A percentile compares a stretch with the other conserved stretches of the same genome.
Evolutionary conservation across 306 rosid species (phyloP).

Genomic region (Purshia tridentata): DNA sequence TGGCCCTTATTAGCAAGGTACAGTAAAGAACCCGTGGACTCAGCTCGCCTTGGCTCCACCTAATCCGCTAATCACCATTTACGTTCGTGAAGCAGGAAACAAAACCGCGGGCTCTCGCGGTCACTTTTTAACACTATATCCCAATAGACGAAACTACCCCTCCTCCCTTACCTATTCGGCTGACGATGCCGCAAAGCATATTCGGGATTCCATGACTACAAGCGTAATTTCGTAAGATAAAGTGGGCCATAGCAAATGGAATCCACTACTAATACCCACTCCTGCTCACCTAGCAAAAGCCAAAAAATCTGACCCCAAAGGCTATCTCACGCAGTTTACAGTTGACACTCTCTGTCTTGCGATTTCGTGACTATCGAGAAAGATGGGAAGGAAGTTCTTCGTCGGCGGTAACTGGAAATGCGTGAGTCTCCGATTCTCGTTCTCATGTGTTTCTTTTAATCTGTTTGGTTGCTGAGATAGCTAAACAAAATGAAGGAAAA

Average conservation of each 20-base stretch:
- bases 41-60: conserved; percentile 10
- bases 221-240: neutral
- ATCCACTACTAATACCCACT: neutral
- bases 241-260: neutral
- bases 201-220: neutral
- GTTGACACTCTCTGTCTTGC: neutral
- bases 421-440: conserved; percentile 32
- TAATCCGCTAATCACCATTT: conserved; percentile 10
- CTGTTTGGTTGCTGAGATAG: conserved; percentile 19
- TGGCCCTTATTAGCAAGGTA: neutral
- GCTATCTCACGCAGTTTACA: neutral
- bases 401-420: conserved; percentile 66
- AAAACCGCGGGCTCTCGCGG: neutral
- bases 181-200: neutral
- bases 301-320: neutral
- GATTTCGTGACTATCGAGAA: conserved; percentile 22
- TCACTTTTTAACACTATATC: neutral
- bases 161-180: neutral
- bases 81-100: conserved; percentile 7
- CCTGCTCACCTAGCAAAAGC: conserved; percentile 3
- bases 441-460: neutral
- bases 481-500: neutral
- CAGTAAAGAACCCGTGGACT: neutral
- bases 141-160: neutral
- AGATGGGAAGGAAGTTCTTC: conserved; percentile 50